Base-by-base conservation (phyloP, 2,329 filamentous ascomycete genomes). In the Arthroderma sp. region DNA sequence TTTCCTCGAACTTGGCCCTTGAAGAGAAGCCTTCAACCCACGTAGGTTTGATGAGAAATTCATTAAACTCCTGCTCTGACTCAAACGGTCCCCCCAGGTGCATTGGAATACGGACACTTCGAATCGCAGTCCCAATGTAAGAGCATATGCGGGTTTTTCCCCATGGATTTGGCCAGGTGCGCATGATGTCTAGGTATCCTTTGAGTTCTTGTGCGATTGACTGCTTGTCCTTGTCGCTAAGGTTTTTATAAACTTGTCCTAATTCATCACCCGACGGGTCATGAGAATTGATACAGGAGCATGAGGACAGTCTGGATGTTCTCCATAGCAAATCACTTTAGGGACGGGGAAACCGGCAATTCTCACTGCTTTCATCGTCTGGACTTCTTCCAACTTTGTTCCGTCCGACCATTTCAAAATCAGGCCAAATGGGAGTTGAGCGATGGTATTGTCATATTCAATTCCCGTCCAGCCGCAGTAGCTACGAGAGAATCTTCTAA, bases 321-420 rank as follows among this genome's bases (percentile, higher is more conserved):
- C 59, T 29, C 60, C 45, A 32, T 38, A 47, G 29, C 45, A 44
- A 28, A 47, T 33, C 6, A 64, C 57, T 44, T 51, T 54, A 7
- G 59, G 60, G 29, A 56, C 54, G 38, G 59, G 59, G 6, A 63
- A 50, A 29, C 56, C 57, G 30, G 57, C 60, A 8, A 44, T 49
- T 47, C 52, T 47, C 5, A 55, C 57, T 41, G 61, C 53, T 43
- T 62, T 41, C 49, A 61, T 64, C 10, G 59, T 50, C 22, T 59
- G 15, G 5, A 41, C 45, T 27, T 64, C 61, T 51, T 65, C 57
- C 27, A 64, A 40, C 5, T 52, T 52, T 34, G 59, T 62, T 36
- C 59, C 54, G 52, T 65, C 58, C 6, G 60, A 60, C 57, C 56
- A 63, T 56, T 65, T 65, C 43, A 65, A 43, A 9, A 65, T 51